These are phyloP conservation scores for Clavariopsis aquatica DNA, from an alignment of 495 filamentous ascomycete genomes.

Conservation along the genomic window DNA sequence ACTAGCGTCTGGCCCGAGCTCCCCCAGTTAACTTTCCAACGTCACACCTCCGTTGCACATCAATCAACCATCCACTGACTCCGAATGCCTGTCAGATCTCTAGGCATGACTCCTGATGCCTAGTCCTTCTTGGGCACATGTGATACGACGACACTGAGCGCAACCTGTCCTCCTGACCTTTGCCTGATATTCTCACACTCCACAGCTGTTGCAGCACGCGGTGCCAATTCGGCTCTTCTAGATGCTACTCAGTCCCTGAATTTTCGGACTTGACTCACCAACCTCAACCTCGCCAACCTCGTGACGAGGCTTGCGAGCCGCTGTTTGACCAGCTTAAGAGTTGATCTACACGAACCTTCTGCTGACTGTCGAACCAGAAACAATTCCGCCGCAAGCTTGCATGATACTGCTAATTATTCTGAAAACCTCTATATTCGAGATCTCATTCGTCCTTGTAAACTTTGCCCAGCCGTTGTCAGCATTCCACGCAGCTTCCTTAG, in stretches of 20 bases:
- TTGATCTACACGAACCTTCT: not conserved
- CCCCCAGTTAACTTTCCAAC: not conserved
- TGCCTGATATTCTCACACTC: no score
- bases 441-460: conserved; percentile 8
- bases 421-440: not conserved
- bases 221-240: no score
- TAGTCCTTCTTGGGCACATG: not conserved
- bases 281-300: no score
- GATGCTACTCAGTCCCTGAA: no score
- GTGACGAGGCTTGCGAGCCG: no score
- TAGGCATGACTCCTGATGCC: no score
- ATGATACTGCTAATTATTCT: not conserved
- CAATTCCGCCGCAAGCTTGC: conserved; percentile 1
- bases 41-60: not conserved
- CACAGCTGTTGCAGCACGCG: no score
- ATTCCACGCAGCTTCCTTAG: not conserved
- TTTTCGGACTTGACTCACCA: no score
- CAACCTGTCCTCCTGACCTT: no score
- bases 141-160: no score
- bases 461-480: not conserved
- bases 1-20: not conserved
- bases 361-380: conserved; percentile 21
- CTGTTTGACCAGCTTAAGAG: no score
- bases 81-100: not conserved
- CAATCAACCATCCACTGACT: not conserved